phyloP scores from a whole-genome alignment of 768 basidiomycete species.

The Lentinula sp. region DNA sequence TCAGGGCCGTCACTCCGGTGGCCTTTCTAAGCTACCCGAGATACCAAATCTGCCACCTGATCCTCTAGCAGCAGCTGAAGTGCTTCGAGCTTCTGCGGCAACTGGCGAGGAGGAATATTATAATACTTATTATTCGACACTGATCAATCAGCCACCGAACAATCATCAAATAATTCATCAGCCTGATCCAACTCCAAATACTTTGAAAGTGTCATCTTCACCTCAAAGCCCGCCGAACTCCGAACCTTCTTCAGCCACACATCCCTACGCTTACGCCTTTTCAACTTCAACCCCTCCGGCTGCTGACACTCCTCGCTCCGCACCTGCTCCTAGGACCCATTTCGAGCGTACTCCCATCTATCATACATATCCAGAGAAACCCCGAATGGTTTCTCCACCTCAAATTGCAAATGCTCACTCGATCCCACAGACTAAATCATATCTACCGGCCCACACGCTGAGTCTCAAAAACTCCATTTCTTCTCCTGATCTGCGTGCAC shows the following conservation, averaged over 20 bases:
- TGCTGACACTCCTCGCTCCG: not conserved
- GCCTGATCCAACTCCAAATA: constrained; percentile 10
- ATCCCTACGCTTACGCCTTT: constrained; percentile 49
- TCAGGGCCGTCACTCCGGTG: not conserved
- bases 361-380: not conserved
- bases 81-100: not conserved
- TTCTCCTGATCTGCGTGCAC: constrained; percentile 53
- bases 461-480: constrained; percentile 52
- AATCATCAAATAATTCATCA: constrained; percentile 7
- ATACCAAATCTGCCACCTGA: not conserved
- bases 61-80: constrained; percentile 7
- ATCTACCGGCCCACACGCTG: constrained; percentile 4
- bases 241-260: constrained; percentile 22
- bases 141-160: constrained; percentile 10
- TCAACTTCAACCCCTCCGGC: constrained; percentile 12
- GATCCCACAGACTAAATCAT: not conserved
- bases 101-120: constrained; percentile 41
- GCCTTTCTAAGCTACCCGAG: not conserved
- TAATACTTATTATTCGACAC: constrained; percentile 43
- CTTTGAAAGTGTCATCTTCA: constrained; percentile 11
- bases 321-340: constrained; percentile 3
- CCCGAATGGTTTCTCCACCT: not conserved
- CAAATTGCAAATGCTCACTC: not conserved
- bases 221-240: constrained; percentile 15
- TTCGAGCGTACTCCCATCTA: not conserved